These are phyloP conservation scores for Suhomyces sp. DNA, from an alignment of 805 yeast species.

Conservation along the genomic window DNA sequence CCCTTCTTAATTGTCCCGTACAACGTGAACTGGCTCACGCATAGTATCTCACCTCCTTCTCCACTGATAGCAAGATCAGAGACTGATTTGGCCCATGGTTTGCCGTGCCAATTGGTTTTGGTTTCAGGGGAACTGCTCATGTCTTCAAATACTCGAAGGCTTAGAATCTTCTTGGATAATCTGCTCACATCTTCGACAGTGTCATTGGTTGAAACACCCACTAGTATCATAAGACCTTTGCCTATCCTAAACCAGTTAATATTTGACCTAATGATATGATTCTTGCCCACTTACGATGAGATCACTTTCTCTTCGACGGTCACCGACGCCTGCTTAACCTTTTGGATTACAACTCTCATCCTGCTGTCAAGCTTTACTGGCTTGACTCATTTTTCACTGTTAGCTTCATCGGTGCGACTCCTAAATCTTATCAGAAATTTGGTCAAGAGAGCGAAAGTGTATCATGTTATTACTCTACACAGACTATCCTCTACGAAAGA, in stretches of 20 bases:
- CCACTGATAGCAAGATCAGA: conserved; percentile 38
- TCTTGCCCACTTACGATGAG: conserved; percentile 47
- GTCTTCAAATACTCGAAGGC: conserved; percentile 72
- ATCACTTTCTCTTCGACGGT: conserved; percentile 70
- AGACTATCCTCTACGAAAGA: no score
- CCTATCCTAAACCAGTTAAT: conserved; percentile 39
- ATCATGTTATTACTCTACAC: not conserved
- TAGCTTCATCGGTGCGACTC: not conserved
- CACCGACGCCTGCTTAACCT: conserved; percentile 86
- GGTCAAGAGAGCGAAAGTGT: not conserved
- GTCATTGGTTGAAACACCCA: conserved; percentile 81
- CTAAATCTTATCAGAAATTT: not conserved
- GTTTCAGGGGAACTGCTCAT: conserved; percentile 44
- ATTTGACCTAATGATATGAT: not conserved
- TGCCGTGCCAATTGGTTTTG: conserved; percentile 45
- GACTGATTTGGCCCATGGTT: conserved; percentile 70
- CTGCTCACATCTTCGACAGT: conserved; percentile 69
- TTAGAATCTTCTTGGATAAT: conserved; percentile 63
- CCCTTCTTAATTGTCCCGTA: conserved; percentile 86
- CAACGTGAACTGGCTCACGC: conserved; percentile 91
- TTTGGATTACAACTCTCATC: conserved; percentile 90
- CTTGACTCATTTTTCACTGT: not conserved
- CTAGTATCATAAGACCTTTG: conserved; percentile 73
- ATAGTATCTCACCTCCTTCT: conserved; percentile 60
- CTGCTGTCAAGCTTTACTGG: not conserved